phyloP scores from a whole-genome alignment of 129 eudicot species.

The Heracleum sosnowskyi region DNA sequence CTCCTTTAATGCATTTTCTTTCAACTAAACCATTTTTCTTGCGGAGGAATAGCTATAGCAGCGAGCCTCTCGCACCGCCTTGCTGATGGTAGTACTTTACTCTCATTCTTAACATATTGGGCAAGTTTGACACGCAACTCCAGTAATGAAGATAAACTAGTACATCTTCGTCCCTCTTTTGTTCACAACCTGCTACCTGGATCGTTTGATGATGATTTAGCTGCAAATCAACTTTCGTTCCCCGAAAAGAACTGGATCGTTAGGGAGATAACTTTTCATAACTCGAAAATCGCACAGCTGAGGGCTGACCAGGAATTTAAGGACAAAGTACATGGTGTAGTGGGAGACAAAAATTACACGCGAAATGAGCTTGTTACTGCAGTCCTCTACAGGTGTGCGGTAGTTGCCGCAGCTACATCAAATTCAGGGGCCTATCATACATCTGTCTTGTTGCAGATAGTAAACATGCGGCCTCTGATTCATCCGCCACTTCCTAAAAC shows the following conservation, averaged over 20 bases:
- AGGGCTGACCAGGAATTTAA: too few relatives aligned
- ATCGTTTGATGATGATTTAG: too few relatives aligned
- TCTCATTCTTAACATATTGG: too few relatives aligned
- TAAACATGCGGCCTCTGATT: slow-evolving; percentile 15
- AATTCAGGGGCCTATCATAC: slow-evolving; percentile 10
- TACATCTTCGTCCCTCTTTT: too few relatives aligned
- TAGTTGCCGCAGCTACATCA: slow-evolving; percentile 1
- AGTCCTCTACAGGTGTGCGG: slow-evolving; percentile 17
- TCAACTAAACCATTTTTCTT: not conserved
- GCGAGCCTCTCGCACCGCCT: not conserved
- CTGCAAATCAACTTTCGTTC: too few relatives aligned
- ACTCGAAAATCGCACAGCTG: too few relatives aligned
- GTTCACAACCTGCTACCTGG: too few relatives aligned
- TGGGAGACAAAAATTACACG: slow-evolving; percentile 14
- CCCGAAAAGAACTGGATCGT: too few relatives aligned
- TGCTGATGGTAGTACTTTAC: too few relatives aligned
- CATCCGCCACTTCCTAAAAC: slow-evolving; percentile 9
- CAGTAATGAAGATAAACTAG: too few relatives aligned
- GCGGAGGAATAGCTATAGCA: slow-evolving; percentile 6
- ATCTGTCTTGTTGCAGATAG: not conserved
- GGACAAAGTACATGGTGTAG: not conserved
- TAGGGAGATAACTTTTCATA: too few relatives aligned
- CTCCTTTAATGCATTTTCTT: not conserved
- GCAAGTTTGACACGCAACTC: too few relatives aligned
- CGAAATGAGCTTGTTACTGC: slow-evolving; percentile 20